Evolutionary conservation across 2,329 filamentous ascomycete species (phyloP).

Genomic region (Sporothrix pseudoabietina): DNA sequence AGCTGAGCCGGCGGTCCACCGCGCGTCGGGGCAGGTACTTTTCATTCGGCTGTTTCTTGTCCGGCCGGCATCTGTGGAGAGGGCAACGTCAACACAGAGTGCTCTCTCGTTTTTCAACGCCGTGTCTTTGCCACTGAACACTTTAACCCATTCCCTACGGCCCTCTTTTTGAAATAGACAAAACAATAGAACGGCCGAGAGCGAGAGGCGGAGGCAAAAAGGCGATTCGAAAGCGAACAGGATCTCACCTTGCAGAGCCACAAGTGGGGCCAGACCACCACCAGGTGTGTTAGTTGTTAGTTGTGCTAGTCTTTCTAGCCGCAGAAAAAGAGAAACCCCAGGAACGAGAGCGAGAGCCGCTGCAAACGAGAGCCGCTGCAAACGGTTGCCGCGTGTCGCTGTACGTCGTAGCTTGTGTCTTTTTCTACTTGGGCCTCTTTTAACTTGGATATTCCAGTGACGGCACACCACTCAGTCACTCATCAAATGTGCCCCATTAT

Average conservation of each 20-base stretch:
- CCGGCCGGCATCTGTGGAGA: background rate
- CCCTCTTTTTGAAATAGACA: background rate
- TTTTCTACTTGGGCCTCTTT: background rate
- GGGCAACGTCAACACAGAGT: background rate
- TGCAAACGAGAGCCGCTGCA: conserved; percentile 4
- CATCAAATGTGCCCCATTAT: too few species aligned
- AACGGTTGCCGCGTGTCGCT: background rate
- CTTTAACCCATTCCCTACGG: background rate
- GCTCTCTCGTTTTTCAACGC: background rate
- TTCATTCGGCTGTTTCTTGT: background rate
- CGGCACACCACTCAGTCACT: background rate
- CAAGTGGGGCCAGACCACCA: background rate
- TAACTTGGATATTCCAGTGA: background rate
- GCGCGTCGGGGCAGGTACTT: background rate
- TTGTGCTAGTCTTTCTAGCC: background rate
- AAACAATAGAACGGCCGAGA: background rate
- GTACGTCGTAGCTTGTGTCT: background rate
- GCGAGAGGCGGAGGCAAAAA: background rate
- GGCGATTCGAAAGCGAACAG: background rate
- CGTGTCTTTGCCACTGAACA: background rate
- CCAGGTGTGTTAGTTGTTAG: background rate
- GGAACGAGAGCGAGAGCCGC: background rate
- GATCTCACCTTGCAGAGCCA: background rate
- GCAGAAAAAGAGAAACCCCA: background rate
- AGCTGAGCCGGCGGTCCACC: background rate